Percentiles rank a stretch among this genome's conserved stretches.
Evolutionary conservation across 2,329 filamentous ascomycete species (phyloP).

Genomic region (Fusarium phyllophilum): DNA sequence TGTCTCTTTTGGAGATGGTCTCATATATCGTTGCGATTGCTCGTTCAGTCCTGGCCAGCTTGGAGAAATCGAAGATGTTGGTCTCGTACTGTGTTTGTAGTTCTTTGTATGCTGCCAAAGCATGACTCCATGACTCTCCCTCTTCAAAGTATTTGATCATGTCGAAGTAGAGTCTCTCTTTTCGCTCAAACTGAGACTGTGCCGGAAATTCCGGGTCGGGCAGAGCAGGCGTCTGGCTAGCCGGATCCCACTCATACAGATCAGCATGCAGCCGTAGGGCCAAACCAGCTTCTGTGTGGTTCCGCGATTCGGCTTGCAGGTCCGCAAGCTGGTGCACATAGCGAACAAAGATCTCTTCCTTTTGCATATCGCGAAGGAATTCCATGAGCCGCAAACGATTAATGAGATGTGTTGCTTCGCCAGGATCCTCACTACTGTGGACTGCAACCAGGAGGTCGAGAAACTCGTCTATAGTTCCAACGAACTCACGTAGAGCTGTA

Average conservation of each 20-base stretch:
- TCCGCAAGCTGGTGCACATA: conserved; percentile 92
- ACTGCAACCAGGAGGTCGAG: conserved; percentile 91
- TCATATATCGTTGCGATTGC: conserved; percentile 95
- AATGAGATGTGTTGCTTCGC: conserved; percentile 84
- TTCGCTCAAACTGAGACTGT: conserved; percentile 90
- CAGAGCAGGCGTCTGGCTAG: conserved; percentile 71
- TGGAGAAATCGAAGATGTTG: conserved; percentile 89
- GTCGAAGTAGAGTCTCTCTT: conserved; percentile 90
- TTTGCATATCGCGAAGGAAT: conserved; percentile 95
- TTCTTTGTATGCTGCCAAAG: conserved; percentile 88
- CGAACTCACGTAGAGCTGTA: conserved; percentile 78
- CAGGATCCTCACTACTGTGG: conserved; percentile 77
- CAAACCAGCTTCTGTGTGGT: conserved; percentile 87
- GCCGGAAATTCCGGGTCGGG: conserved; percentile 80
- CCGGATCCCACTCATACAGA: conserved; percentile 89
- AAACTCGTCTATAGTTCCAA: conserved; percentile 88
- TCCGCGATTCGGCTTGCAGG: conserved; percentile 78
- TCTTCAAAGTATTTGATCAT: conserved; percentile 97
- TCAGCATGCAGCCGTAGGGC: conserved; percentile 92
- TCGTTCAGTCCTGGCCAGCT: conserved; percentile 87
- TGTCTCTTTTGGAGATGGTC: conserved; percentile 83
- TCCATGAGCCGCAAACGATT: conserved; percentile 94
- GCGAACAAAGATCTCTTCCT: conserved; percentile 94
- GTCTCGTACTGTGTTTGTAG: conserved; percentile 90
- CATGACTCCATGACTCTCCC: conserved; percentile 92